Conservation (phyloP, 2,329 filamentous ascomycete genomes). For the Cryphonectria naterciae region DNA sequence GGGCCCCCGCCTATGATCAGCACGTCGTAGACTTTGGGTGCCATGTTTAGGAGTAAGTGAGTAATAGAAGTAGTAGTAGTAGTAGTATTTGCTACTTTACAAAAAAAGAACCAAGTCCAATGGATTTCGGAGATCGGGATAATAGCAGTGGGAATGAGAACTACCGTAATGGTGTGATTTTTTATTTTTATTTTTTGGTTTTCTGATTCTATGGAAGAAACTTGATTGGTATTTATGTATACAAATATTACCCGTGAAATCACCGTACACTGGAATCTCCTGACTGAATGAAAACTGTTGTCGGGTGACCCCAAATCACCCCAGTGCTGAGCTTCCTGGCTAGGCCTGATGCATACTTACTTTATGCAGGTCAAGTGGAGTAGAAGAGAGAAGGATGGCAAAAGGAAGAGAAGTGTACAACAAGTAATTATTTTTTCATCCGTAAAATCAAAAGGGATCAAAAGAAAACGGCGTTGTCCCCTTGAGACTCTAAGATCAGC, state of each 20-base stretch:
- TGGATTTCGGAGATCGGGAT: neutral
- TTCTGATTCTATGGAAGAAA: neutral
- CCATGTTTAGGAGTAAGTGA: neutral
- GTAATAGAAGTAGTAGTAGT: neutral
- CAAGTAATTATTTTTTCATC: neutral
- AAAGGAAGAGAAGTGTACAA: neutral
- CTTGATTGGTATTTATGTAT: neutral
- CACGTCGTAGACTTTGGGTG: slow-evolving; percentile 30
- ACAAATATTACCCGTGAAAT: neutral
- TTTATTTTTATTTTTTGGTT: too few species aligned
- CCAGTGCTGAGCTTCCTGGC: neutral
- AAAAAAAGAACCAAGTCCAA: neutral
- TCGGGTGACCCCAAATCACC: slow-evolving; percentile 2
- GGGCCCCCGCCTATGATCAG: slow-evolving; percentile 59
- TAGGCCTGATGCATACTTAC: neutral
- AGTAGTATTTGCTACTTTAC: neutral
- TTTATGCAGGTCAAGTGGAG: neutral
- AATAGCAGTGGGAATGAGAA: neutral
- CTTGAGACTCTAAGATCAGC: too few species aligned
- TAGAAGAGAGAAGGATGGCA: neutral
- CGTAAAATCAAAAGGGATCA: neutral
- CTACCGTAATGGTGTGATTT: neutral
- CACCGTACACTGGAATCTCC: neutral
- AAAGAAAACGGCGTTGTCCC: neutral
- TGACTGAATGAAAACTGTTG: neutral